Evolutionary conservation across 768 basidiomycete genomes (phyloP), one percentile per base, ranked within the genome.

Genomic region (Boletus pseudo-olivaceus): DNA sequence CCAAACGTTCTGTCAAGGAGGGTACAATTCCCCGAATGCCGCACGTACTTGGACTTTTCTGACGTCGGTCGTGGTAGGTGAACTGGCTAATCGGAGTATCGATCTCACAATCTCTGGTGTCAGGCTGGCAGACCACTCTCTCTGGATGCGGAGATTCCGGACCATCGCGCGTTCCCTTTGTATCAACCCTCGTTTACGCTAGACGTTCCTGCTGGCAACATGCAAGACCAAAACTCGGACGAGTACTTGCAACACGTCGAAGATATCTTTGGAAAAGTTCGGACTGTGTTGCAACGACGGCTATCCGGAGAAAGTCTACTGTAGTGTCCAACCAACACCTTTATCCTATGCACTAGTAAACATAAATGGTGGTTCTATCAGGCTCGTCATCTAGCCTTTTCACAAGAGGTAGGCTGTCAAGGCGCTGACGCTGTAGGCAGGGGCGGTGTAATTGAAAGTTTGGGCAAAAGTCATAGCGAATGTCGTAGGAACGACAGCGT

Each of bases 1-100:
- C 33, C 27, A 38, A 53, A 34, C 7, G 62, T 67, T 20, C 53
- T 12, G 66, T 42, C 55, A 70, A 80, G 92, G 93, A 17, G 95
- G 95, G 0, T 97, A 98, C 66, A 77, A 89, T 61, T 81, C 83
- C 5, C 74, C 90, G 2, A 95, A 95, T 60, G 85, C 85, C 1
- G 93, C 94, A 0, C 80, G 93, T 12, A 90, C 90, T 0, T 97
- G 93, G 92, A 76, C 90, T 1, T 84, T 84, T 62, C 71, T 94
- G 17, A 96, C 93, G 1, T 86, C 87, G 0, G 72, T 90, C 5
- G 81, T 82, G 29, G 90, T 93, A 60, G 57, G 87, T 74, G 17
- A 12, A 43, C 37, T 47, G 51, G 33, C 10, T 19, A 11, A 15
- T 40, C n/a, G 4, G 7, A 32, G 29, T 27, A 33, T 49, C 9